Conservation (phyloP, 495 filamentous ascomycete species). For the Penicillium paradoxum region DNA sequence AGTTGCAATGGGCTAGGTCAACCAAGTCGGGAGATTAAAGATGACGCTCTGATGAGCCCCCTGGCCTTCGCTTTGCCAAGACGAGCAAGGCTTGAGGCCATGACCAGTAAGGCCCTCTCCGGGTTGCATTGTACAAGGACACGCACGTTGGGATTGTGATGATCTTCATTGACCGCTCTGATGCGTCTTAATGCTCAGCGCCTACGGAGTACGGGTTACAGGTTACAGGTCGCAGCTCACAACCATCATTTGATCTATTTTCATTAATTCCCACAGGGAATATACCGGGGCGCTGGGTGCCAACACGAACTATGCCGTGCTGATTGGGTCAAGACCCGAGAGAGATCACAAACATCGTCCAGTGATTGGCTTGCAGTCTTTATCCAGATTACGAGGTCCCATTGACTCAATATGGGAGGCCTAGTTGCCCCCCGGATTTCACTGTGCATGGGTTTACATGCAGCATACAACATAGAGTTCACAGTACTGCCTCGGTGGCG, state of each 20-base stretch:
- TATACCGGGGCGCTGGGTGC: slow-evolving; percentile 5
- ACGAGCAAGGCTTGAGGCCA: background rate
- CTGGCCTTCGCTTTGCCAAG: background rate
- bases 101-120: background rate
- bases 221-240: background rate
- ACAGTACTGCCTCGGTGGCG: slow-evolving; percentile 6
- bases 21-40: background rate
- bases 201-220: background rate
- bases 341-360: slow-evolving; percentile 1
- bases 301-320: slow-evolving; percentile 3
- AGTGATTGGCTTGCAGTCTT: slow-evolving; percentile 11
- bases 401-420: background rate
- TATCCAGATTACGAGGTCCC: slow-evolving; percentile 1
- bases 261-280: background rate
- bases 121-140: slow-evolving; percentile 17
- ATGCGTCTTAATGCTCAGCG: background rate
- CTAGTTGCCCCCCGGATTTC: slow-evolving; percentile 14
- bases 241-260: background rate
- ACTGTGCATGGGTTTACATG: slow-evolving; percentile 9
- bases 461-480: slow-evolving; percentile 13
- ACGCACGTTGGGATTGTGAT: slow-evolving; percentile 1
- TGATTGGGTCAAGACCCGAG: slow-evolving; percentile 13
- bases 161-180: slow-evolving; percentile 3
- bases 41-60: slow-evolving; percentile 1
- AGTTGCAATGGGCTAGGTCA: background rate